Percentiles rank a stretch among this genome's conserved stretches.
These are phyloP conservation scores for Fusarium xylarioides DNA, from an alignment of 2,329 filamentous ascomycete species.

Conservation along the genomic window DNA sequence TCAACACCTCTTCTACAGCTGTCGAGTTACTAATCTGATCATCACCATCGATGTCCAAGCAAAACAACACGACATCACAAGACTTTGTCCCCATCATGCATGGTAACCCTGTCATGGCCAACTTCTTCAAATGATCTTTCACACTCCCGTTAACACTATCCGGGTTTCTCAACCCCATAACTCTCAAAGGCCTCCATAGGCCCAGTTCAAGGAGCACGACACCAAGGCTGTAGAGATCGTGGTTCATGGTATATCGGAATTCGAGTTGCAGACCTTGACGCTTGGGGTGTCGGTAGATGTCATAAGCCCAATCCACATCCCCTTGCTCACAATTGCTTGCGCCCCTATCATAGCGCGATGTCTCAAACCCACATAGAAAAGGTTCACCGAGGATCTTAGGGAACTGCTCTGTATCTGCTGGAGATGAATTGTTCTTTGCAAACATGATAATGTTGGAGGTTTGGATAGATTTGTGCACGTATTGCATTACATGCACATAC, in stretches of 20 bases:
- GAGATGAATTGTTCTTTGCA: background rate
- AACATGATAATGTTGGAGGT: background rate
- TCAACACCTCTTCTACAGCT: background rate
- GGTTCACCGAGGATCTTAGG: background rate
- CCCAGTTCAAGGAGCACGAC: background rate
- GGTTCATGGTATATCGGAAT: background rate
- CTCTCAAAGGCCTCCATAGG: too few species aligned
- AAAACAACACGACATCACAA: background rate
- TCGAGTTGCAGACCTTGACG: background rate
- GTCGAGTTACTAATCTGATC: background rate
- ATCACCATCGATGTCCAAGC: background rate
- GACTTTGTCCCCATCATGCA: background rate
- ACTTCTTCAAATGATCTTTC: background rate
- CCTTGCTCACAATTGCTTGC: background rate
- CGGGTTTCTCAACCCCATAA: background rate
- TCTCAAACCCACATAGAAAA: background rate
- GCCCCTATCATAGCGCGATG: background rate
- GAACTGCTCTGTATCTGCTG: background rate
- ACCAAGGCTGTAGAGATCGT: background rate
- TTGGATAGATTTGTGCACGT: background rate
- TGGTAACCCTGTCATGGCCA: background rate
- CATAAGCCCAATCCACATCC: background rate
- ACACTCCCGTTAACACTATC: too few species aligned
- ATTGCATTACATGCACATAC: background rate
- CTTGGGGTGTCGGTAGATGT: background rate